Evolutionary conservation across 176 grass and related monocot genomes (phyloP), one percentile per base, ranked within the genome.

Genomic region (Tillandsia leiboldiana): DNA sequence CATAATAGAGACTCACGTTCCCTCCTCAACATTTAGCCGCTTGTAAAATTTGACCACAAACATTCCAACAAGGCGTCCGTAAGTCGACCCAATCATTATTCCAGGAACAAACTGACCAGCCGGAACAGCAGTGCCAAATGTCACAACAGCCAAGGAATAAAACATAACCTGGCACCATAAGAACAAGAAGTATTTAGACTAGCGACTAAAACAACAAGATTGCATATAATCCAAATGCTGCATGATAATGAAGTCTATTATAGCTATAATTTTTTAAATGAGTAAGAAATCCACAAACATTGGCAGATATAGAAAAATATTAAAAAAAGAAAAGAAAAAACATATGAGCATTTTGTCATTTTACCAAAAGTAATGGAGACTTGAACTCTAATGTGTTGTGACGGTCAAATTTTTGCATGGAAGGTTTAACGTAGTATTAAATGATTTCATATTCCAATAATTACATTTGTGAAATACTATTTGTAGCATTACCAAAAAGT

Each of bases 51-150:
- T 97, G 51, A 97, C 94, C 64, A 97, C 94, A 47, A 83, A 75
- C 83, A 97, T 97, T 73, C 94, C 94, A 77, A 97, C 94, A 79
- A 97, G 94, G n/a, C 94, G 84, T 0, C 94, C 94, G 82, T 97
- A 97, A 1, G 94, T 97, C 72, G 94, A 97, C 72, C 94, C 94
- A 62, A 97, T 97, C 94, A 97, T 97, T 85, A 97, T 97, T 83
- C 94, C 94, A 79, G 94, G 94, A 72, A 97, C 82, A 51, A 97
- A 97, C 63, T 97, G 94, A 63, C 94, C 94, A 84, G 94, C 94
- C 68, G 94, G 94, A 81, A 97, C 94, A 79, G 94, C 86, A 80
- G 86, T 90, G 73, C 94, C 94, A 83, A 97, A 97, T 79, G 94
- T 97, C 75, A 97, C 79, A 33, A 97, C 80, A 77, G 89, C 89